These are phyloP conservation scores for Boletus fagicola DNA, from an alignment of 768 basidiomycete species.

Conservation along the genomic window DNA sequence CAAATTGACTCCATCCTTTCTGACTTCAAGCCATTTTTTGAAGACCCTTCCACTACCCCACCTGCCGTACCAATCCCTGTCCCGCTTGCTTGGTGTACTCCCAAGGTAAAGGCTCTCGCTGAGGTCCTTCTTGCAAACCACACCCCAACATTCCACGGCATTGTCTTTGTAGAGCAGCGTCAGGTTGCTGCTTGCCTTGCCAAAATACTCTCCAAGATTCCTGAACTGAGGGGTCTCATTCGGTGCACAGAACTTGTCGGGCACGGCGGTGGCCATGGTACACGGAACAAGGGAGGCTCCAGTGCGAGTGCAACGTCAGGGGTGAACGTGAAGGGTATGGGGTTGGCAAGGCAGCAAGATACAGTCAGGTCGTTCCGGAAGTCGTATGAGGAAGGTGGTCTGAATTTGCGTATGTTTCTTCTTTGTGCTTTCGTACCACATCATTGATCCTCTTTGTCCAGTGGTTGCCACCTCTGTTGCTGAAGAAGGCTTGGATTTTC, in stretches of 20 bases:
- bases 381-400: constrained; percentile 58
- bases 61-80: constrained; percentile 41
- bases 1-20: constrained; percentile 51
- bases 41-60: constrained; percentile 27
- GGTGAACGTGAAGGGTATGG: constrained; percentile 50
- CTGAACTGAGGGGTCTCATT: constrained; percentile 55
- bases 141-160: constrained; percentile 65
- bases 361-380: constrained; percentile 64
- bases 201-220: constrained; percentile 57
- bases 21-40: constrained; percentile 42
- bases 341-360: constrained; percentile 51
- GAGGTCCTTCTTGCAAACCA: constrained; percentile 57
- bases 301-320: constrained; percentile 22
- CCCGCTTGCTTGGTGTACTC: constrained; percentile 64
- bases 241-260: constrained; percentile 69
- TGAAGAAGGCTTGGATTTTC: constrained; percentile 91
- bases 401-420: constrained; percentile 62
- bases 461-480: constrained; percentile 86
- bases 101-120: constrained; percentile 65
- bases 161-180: constrained; percentile 85
- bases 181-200: constrained; percentile 74
- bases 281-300: constrained; percentile 20
- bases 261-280: constrained; percentile 46
- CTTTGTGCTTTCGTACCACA: background rate
- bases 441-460: constrained; percentile 21